Evolutionary conservation across 2,329 filamentous ascomycete genomes (phyloP).

Genomic region (Talaromyces sp.): DNA sequence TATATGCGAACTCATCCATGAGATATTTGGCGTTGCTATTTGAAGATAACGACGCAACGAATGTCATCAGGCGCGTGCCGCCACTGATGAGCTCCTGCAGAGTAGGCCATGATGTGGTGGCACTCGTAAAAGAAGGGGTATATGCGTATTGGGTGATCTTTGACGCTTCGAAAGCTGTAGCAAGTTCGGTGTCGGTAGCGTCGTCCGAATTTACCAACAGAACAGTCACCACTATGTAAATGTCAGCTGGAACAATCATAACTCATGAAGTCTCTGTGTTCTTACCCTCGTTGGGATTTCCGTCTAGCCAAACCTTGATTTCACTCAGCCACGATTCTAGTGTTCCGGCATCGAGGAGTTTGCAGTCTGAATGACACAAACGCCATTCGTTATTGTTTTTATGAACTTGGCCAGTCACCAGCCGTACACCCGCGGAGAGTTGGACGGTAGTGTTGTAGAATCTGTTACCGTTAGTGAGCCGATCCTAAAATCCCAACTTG

Average conservation of each 20-base stretch:
- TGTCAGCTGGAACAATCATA: neutral
- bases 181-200: conserved; percentile 52
- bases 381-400: conserved; percentile 54
- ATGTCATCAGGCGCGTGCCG: conserved; percentile 62
- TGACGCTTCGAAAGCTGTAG: conserved; percentile 50
- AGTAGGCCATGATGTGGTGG: conserved; percentile 60
- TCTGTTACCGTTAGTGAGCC: conserved; percentile 18
- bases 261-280: neutral
- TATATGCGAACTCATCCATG: conserved; percentile 39
- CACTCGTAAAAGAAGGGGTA: conserved; percentile 44
- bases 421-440: conserved; percentile 63
- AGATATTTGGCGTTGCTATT: conserved; percentile 38
- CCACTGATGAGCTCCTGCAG: conserved; percentile 62
- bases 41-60: conserved; percentile 53
- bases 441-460: conserved; percentile 65
- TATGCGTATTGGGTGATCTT: conserved; percentile 61
- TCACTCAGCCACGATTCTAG: conserved; percentile 59
- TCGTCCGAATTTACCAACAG: conserved; percentile 66
- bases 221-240: conserved; percentile 58
- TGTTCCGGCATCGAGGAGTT: conserved; percentile 63
- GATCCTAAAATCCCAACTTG: neutral
- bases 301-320: conserved; percentile 65
- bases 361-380: conserved; percentile 66
- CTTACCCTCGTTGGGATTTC: conserved; percentile 59
- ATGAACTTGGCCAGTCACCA: conserved; percentile 70